Percentiles rank a stretch among this genome's conserved stretches.
Evolutionary conservation across 345 rosid genomes (phyloP).

Genomic region (Bruguiera parviflora): DNA sequence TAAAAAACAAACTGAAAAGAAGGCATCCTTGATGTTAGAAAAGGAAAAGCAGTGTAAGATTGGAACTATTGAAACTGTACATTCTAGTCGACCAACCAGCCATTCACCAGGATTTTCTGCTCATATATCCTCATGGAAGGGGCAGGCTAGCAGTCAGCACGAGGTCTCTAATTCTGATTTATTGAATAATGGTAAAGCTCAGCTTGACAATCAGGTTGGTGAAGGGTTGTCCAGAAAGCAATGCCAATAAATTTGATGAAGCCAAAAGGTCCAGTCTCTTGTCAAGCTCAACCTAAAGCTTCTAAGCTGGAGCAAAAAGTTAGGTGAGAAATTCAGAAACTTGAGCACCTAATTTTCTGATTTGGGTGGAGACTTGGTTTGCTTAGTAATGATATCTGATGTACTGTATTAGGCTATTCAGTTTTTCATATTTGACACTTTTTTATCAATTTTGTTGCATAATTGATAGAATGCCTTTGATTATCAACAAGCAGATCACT

Average conservation of each 20-base stretch:
- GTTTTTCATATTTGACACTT: too few species aligned
- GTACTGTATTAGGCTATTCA: too few species aligned
- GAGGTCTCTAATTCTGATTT: constrained; percentile 14
- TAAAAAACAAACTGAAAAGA: constrained; percentile 15
- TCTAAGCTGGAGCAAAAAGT: constrained; percentile 32
- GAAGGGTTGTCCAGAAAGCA: constrained; percentile 12
- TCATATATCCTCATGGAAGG: constrained; percentile 6
- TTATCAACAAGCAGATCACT: neutral
- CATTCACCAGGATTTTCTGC: constrained; percentile 11
- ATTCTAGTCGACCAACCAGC: constrained; percentile 1
- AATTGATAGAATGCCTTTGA: neutral
- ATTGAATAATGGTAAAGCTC: constrained; percentile 3
- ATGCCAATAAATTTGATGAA: constrained; percentile 18
- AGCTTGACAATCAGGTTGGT: constrained; percentile 2
- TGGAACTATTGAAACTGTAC: neutral
- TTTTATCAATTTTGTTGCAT: neutral
- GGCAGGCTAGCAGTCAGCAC: constrained; percentile 6
- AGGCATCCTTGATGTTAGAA: constrained; percentile 9
- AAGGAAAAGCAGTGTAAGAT: constrained; percentile 10
- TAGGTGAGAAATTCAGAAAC: constrained; percentile 33
- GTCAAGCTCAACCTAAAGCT: constrained; percentile 60
- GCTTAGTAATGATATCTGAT: too few species aligned
- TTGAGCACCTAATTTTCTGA: neutral
- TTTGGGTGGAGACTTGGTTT: too few species aligned
- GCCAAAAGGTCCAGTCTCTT: constrained; percentile 51